phyloP scores from a whole-genome alignment of 148 eudicot genomes.

The Spergularia marina region DNA sequence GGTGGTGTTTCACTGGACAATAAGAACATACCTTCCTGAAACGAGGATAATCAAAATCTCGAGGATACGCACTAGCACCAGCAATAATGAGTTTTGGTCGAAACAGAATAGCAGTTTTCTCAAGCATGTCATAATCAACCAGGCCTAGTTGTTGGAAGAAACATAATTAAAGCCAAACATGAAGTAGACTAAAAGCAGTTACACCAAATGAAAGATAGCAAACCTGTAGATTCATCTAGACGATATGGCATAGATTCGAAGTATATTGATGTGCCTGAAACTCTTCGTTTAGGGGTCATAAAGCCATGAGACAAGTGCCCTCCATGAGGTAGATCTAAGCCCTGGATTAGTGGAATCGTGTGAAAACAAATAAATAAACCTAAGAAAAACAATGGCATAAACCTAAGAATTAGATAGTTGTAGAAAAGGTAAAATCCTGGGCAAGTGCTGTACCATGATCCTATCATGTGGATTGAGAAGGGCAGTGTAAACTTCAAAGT shows the following conservation, averaged over 20 bases:
- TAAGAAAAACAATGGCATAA: neutral
- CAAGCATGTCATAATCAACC: constrained; percentile 92
- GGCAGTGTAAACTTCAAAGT: constrained; percentile 92
- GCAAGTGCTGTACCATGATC: constrained; percentile 55
- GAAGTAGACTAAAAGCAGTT: neutral
- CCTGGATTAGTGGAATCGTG: constrained; percentile 35
- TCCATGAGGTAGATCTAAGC: constrained; percentile 89
- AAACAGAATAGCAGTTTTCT: constrained; percentile 77
- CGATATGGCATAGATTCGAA: constrained; percentile 96
- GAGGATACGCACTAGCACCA: constrained; percentile 96
- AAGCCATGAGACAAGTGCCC: constrained; percentile 94
- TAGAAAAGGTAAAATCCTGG: no score
- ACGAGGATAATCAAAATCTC: constrained; percentile 88
- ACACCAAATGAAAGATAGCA: neutral
- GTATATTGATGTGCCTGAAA: constrained; percentile 87
- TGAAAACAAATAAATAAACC: neutral
- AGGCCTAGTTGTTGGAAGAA: constrained; percentile 41
- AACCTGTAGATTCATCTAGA: constrained; percentile 86
- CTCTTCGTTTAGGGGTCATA: constrained; percentile 86
- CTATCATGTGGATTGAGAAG: constrained; percentile 89
- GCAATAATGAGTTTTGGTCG: constrained; percentile 88
- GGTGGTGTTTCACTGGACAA: neutral
- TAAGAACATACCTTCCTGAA: constrained; percentile 68
- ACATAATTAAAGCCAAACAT: constrained; percentile 1
- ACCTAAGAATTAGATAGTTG: neutral